These are phyloP conservation scores for Trichoderma pleuroti DNA, from an alignment of 2,329 filamentous ascomycete species.

Conservation along the genomic window DNA sequence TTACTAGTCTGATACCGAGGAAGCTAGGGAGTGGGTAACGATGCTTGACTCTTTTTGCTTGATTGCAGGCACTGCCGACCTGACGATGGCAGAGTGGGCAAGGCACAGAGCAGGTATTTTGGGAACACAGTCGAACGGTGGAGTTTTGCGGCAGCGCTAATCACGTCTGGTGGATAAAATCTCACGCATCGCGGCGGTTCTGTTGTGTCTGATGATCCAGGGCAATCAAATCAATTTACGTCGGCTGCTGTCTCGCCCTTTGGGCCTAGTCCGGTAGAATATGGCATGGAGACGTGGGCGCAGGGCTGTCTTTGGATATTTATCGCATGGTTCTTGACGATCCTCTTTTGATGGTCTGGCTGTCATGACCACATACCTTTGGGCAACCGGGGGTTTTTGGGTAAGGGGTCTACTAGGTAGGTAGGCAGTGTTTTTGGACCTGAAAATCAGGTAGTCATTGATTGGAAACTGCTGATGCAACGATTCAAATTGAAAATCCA, in stretches of 20 bases:
- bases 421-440: too few species aligned
- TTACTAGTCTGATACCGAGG: not conserved
- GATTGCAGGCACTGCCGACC: not conserved
- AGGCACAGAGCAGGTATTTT: not conserved
- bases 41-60: not conserved
- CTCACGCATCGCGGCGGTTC: not conserved
- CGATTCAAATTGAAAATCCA: too few species aligned
- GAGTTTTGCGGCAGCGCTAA: not conserved
- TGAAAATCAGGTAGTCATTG: too few species aligned
- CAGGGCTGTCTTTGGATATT: not conserved
- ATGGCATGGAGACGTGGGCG: not conserved
- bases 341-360: not conserved
- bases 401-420: too few species aligned
- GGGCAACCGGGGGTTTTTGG: too few species aligned
- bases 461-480: too few species aligned
- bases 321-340: not conserved
- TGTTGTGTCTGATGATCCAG: not conserved
- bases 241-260: not conserved
- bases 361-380: not conserved
- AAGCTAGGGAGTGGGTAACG: not conserved
- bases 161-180: not conserved
- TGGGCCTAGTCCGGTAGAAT: not conserved
- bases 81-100: not conserved
- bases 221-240: not conserved
- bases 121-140: not conserved